Evolutionary conservation across 305 asterid genomes (phyloP).

Genomic region (Solanum hybrid): DNA sequence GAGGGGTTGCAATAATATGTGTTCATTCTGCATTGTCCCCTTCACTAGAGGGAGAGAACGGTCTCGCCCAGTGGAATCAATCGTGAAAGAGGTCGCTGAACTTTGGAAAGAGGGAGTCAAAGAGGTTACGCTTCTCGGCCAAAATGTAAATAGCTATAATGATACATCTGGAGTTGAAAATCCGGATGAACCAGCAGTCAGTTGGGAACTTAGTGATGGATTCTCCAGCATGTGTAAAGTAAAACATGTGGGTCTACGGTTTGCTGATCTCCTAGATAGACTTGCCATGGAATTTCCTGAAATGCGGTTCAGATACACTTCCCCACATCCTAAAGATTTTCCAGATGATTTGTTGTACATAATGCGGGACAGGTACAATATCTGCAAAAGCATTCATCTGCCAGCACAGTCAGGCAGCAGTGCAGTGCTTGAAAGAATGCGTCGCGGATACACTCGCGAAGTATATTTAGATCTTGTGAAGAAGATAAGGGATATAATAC

Average conservation of each 20-base stretch:
- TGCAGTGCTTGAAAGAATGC: slow-evolving; percentile 74
- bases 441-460: slow-evolving; percentile 86
- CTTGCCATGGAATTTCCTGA: slow-evolving; percentile 83
- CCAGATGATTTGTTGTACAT: slow-evolving; percentile 80
- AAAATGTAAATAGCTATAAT: slow-evolving; percentile 91
- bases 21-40: slow-evolving; percentile 97
- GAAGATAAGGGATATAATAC: slow-evolving; percentile 60
- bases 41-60: slow-evolving; percentile 95
- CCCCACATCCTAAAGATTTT: slow-evolving; percentile 97
- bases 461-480: slow-evolving; percentile 79
- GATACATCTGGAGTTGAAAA: slow-evolving; percentile 54
- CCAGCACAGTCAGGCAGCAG: slow-evolving; percentile 98
- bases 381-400: slow-evolving; percentile 89
- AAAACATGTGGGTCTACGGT: slow-evolving; percentile 74
- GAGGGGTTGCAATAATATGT: slow-evolving; percentile 99
- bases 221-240: slow-evolving; percentile 72
- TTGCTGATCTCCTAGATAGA: slow-evolving; percentile 82
- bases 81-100: slow-evolving; percentile 88
- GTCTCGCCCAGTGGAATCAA: slow-evolving; percentile 88
- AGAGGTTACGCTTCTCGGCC: slow-evolving; percentile 95
- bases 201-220: slow-evolving; percentile 88
- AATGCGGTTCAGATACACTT: slow-evolving; percentile 93
- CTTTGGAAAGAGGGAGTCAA: slow-evolving; percentile 87
- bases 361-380: slow-evolving; percentile 78
- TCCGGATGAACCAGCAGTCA: slow-evolving; percentile 56